Evolutionary conservation across 495 filamentous ascomycete species (phyloP), one percentile per base, ranked within the genome.

Genomic region (Xylaria palmicola): DNA sequence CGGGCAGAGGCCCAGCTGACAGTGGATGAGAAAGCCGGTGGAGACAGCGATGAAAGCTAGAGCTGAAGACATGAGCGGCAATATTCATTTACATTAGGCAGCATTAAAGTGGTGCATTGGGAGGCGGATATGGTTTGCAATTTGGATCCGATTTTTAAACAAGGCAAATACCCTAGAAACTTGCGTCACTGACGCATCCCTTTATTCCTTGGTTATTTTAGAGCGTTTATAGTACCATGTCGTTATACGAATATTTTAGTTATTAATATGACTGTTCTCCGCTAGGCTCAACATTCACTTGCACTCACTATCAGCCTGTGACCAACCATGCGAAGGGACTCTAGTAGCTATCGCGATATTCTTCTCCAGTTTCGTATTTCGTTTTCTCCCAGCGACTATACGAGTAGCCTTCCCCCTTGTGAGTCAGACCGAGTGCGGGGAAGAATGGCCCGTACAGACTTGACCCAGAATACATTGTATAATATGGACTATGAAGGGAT

Each of bases 1-100:
- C 82, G 84, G 54, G 89, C 89, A 3, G 77, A 85, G 71, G 85
- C 86, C 63, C 87, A 88, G 32, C 66, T 90, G 70, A 92, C 89
- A 5, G 77, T 78, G 4, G 89, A 91, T 54, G 89, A 92, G 70
- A 83, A 79, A 66, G 50, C 53, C 12, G 19, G n/a, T n/a, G 17
- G 40, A 22, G 50, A 61, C 1, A 26, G 15, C 4, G 56, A 50
- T 6, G 34, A 51, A 50, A 36, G 20, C 20, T 17, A 29, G 1
- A 47, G 29, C 27, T 51, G 15, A 20, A 44, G 37, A 48, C 17
- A 36, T n/a, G 10, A 22, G 6, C 2, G 17, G 15, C 20, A 24
- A 39, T 20, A 22, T 20, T 32, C 1, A 6, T 10, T 15, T 7
- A n/a, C 1, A 29, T n/a, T 22, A 54, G 19, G 12, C 13, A 22